Base-by-base conservation (phyloP, 352 stramenopile genomes). In the Plasmopara muralis region DNA sequence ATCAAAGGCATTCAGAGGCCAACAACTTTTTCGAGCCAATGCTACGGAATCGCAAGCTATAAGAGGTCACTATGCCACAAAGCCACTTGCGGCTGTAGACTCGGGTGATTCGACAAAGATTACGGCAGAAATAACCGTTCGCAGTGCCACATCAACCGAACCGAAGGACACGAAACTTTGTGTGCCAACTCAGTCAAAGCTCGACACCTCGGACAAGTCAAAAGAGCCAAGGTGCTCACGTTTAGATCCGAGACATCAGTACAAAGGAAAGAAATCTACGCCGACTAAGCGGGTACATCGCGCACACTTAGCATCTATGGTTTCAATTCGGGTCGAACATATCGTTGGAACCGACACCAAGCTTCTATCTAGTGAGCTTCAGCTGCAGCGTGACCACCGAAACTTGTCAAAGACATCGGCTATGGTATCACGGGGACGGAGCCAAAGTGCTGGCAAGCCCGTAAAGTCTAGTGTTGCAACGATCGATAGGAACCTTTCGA, bases 291-390 rank as follows among this genome's bases (percentile, higher is more conserved):
- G 54, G 13, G 48, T 44, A 47, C 47, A 57, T 29, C 53, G 62
- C 31, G 34, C 14, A 8, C 47, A 47, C 43, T 30, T 43, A 2
- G 47, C 47, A 64, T 43, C 15, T 61, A 50, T 37, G 45, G 49
- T 30, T 29, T 56, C 16, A 63, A 53, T 2, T 47, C 57, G 9
- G 45, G 42, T 55, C n/a, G 48, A 62, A 6, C 15, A 62, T 31
- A 28, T 64, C 16, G 53, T 39, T 34, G 53, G 35, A 4, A 57
- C 66, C 13, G 57, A 66, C 10, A 42, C 60, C 6, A 64, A 60
- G n/a, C 46, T 60, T 12, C 29, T 46, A 25, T 25, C 20, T 25
- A 3, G 20, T 25, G 20, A 25, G 20, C 20, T 25, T 25, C 1
- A 25, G 20, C 3, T 25, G 20, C 20, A 25, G 20, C 20, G 20